Percentiles rank a stretch among this genome's conserved stretches.
These are phyloP conservation scores for Suillus occidentalis DNA, from an alignment of 768 basidiomycete genomes.

Conservation along the genomic window DNA sequence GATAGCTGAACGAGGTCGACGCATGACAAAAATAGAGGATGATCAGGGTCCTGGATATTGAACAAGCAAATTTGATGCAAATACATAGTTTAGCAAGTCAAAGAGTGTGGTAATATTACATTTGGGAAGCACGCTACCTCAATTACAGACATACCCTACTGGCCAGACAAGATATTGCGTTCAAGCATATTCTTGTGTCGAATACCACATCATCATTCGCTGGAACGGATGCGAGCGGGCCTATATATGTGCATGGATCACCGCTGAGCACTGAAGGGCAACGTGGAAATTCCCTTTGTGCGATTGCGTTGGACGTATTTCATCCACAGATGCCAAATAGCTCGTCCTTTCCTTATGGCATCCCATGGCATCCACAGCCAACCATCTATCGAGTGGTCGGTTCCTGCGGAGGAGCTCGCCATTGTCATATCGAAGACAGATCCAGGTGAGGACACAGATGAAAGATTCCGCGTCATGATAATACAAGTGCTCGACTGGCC, in stretches of 20 bases:
- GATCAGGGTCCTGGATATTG: no score
- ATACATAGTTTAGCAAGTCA: no score
- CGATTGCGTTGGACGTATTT: not conserved
- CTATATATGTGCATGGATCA: not conserved
- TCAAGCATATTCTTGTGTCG: not conserved
- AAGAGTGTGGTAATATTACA: no score
- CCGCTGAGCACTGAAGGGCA: not conserved
- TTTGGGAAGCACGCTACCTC: no score
- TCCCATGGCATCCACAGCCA: not conserved
- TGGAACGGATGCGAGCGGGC: not conserved
- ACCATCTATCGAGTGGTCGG: not conserved
- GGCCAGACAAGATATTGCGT: not conserved
- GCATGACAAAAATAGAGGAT: no score
- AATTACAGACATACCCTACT: no score
- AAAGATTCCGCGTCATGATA: not conserved
- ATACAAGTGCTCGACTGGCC: not conserved
- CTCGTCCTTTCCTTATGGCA: no score
- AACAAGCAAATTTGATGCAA: no score
- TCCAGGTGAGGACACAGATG: not conserved
- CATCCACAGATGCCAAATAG: no score
- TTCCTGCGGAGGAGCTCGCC: not conserved
- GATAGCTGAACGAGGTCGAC: no score
- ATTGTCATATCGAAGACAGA: not conserved
- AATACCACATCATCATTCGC: not conserved
- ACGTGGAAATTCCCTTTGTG: not conserved